Conservation (phyloP, 768 basidiomycete species). For the Suillus fuscotomentosus region DNA sequence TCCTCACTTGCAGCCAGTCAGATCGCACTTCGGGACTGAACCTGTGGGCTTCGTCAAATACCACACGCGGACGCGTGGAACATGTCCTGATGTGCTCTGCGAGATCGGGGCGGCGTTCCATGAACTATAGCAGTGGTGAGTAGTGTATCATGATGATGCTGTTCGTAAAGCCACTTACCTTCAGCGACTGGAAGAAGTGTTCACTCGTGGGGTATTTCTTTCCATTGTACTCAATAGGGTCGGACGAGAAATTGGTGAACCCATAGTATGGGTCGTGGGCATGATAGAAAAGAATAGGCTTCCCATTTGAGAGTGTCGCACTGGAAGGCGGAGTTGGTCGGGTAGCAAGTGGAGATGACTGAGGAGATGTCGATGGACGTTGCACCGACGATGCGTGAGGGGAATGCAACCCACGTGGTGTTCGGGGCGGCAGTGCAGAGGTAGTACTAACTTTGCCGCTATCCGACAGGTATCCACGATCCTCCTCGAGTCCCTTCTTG, state of each 20-base stretch:
- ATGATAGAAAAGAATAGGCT: conserved; percentile 31
- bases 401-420: conserved; percentile 11
- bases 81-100: conserved; percentile 35
- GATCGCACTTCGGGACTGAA: conserved; percentile 35
- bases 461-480: conserved; percentile 27
- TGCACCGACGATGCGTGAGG: neutral
- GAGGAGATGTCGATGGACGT: neutral
- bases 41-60: conserved; percentile 34
- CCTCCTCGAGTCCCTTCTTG: conserved; percentile 32
- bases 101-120: conserved; percentile 33
- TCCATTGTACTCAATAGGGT: conserved; percentile 38
- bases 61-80: conserved; percentile 29
- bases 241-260: conserved; percentile 45
- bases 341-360: conserved; percentile 1
- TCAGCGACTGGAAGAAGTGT: conserved; percentile 48
- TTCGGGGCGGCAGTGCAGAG: conserved; percentile 17
- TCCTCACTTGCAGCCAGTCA: conserved; percentile 33
- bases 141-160: neutral
- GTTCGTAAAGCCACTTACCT: conserved; percentile 23
- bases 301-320: conserved; percentile 5
- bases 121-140: conserved; percentile 19
- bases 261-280: conserved; percentile 34
- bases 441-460: conserved; percentile 27
- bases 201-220: conserved; percentile 45
- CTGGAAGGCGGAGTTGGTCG: neutral